A percentile compares a stretch with the other conserved stretches of the same genome.
These are phyloP conservation scores for Coemansia sp. DNA, from an alignment of 192 early-diverging fungal species.

Conservation along the genomic window DNA sequence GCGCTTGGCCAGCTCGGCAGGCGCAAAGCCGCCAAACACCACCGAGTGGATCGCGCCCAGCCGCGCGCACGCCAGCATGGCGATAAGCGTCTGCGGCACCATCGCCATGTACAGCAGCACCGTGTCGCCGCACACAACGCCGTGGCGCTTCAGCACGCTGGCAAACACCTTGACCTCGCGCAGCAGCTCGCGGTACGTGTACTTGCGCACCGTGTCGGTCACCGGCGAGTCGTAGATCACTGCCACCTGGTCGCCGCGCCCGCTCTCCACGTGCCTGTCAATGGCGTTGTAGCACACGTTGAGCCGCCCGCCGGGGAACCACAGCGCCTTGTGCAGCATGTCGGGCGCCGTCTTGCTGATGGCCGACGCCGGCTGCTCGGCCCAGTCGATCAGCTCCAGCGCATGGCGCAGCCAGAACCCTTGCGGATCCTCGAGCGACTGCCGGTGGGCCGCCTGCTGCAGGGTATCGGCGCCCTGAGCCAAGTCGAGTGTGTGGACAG, in stretches of 20 bases:
- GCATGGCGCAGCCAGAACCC: constrained; percentile 53
- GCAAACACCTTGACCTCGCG: constrained; percentile 70
- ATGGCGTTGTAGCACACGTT: constrained; percentile 85
- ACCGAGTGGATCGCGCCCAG: constrained; percentile 85
- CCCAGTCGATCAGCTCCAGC: constrained; percentile 48
- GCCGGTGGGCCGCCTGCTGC: constrained; percentile 35
- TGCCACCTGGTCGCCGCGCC: constrained; percentile 65
- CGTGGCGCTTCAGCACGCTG: constrained; percentile 63
- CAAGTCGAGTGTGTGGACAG: background rate
- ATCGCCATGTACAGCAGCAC: constrained; percentile 87
- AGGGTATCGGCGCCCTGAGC: background rate
- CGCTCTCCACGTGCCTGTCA: constrained; percentile 69
- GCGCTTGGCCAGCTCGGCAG: constrained; percentile 78
- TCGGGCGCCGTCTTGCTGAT: constrained; percentile 11
- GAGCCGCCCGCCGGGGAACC: constrained; percentile 73
- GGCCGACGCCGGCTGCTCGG: constrained; percentile 20
- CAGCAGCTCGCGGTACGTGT: constrained; percentile 72
- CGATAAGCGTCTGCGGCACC: constrained; percentile 79
- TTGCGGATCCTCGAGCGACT: constrained; percentile 39
- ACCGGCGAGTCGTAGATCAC: constrained; percentile 79
- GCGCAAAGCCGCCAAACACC: constrained; percentile 83
- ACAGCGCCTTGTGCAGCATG: constrained; percentile 50
- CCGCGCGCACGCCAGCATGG: constrained; percentile 85
- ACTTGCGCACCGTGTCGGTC: constrained; percentile 55
- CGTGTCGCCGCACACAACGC: constrained; percentile 68